Percentiles rank a stretch among this genome's conserved stretches.
Conservation (phyloP, 1,284 basidiomycete species). For the Xerocomus amazonicus region DNA sequence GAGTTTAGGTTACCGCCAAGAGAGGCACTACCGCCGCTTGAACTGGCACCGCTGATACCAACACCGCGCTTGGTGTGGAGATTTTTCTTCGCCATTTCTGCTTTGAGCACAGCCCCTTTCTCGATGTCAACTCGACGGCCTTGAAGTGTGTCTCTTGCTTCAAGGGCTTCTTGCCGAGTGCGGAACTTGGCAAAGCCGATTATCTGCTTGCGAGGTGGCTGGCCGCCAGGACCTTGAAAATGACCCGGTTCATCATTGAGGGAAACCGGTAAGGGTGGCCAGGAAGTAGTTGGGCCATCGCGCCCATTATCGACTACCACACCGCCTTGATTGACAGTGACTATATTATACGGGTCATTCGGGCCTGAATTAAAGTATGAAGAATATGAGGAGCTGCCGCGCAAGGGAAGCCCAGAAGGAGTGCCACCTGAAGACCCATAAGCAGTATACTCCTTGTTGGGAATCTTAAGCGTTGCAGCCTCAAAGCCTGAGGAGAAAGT, state of each 20-base stretch:
- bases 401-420: constrained; percentile 31
- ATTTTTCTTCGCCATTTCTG: constrained; percentile 99
- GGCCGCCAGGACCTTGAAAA: constrained; percentile 34
- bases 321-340: constrained; percentile 74
- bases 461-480: constrained; percentile 96
- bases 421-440: constrained; percentile 50
- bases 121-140: constrained; percentile 93
- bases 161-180: constrained; percentile 82
- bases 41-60: constrained; percentile 39
- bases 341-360: constrained; percentile 75
- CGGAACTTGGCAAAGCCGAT: constrained; percentile 98
- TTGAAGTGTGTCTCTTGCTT: constrained; percentile 86
- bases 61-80: constrained; percentile 90
- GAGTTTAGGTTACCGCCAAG: constrained; percentile 25
- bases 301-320: constrained; percentile 69
- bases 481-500: constrained; percentile 95
- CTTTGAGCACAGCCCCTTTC: constrained; percentile 91
- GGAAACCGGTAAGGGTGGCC: constrained; percentile 47
- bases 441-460: constrained; percentile 79
- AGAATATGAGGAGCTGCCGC: constrained; percentile 32
- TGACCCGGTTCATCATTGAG: constrained; percentile 38
- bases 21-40: constrained; percentile 22
- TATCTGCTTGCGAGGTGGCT: constrained; percentile 86
- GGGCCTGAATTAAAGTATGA: constrained; percentile 45
- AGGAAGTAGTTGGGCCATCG: constrained; percentile 64